Percentiles rank a stretch among this genome's conserved stretches.
Conservation (phyloP, 805 yeast species). For the Ogataea nitratoaversa region DNA sequence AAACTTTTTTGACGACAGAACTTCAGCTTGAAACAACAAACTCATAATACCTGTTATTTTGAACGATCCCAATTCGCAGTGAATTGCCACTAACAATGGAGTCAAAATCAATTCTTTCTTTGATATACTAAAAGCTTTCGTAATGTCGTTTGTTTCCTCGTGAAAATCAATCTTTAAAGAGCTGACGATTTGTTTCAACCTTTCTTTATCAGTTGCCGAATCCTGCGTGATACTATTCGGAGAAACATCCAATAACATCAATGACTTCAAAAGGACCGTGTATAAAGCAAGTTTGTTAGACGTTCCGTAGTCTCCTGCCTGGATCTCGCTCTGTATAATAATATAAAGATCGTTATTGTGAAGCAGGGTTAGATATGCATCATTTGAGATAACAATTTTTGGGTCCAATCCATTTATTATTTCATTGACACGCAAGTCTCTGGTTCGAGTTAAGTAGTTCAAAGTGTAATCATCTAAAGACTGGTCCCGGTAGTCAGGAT, state of each 20-base stretch:
- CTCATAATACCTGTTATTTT: conserved; percentile 15
- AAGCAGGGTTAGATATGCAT: conserved; percentile 15
- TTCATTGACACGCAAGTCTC: conserved; percentile 13
- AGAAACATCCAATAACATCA: conserved; percentile 9
- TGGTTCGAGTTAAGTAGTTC: conserved; percentile 8
- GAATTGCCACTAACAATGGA: conserved; percentile 8
- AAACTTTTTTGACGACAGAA: conserved; percentile 13
- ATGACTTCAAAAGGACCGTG: conserved; percentile 12
- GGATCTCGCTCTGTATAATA: conserved; percentile 22
- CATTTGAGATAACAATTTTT: conserved; percentile 11
- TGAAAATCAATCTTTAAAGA: not conserved
- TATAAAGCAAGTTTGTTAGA: conserved; percentile 17
- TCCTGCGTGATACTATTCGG: not conserved
- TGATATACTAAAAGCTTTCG: conserved; percentile 6
- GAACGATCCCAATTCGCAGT: conserved; percentile 9
- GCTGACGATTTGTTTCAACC: conserved; percentile 1
- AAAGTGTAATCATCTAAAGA: conserved; percentile 3
- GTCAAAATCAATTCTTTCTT: not conserved
- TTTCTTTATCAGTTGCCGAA: conserved; percentile 1
- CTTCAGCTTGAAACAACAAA: conserved; percentile 12
- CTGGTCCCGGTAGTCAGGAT: not conserved
- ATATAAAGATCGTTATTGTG: conserved; percentile 17
- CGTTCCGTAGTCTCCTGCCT: conserved; percentile 14
- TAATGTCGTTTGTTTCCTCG: not conserved
- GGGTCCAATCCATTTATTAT: conserved; percentile 9